Evolutionary conservation across 106 monocot genomes (phyloP).

Genomic region (Acorus gramineus): DNA sequence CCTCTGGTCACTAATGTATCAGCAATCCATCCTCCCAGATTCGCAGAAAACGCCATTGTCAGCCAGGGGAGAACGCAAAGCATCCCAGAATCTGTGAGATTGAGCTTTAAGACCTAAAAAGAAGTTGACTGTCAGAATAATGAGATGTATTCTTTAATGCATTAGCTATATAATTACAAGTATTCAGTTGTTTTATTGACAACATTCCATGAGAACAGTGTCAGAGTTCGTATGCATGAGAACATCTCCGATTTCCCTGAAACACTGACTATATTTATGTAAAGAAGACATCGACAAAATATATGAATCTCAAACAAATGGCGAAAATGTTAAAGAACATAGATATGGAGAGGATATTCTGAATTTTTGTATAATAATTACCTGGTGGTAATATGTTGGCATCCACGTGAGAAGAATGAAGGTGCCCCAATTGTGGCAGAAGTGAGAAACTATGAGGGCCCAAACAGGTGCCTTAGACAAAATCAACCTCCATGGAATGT

Average conservation of each 20-base stretch:
- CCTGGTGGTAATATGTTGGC: slow-evolving; percentile 94
- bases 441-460: slow-evolving; percentile 82
- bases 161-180: too few species aligned
- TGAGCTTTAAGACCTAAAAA: slow-evolving; percentile 73
- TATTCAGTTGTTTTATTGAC: too few species aligned
- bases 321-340: too few species aligned
- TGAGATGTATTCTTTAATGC: not conserved
- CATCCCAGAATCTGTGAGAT: slow-evolving; percentile 84
- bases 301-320: too few species aligned
- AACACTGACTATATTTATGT: too few species aligned
- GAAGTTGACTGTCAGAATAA: not conserved
- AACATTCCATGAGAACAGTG: too few species aligned
- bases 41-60: slow-evolving; percentile 87
- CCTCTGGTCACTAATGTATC: slow-evolving; percentile 73
- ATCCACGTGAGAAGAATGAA: slow-evolving; percentile 98
- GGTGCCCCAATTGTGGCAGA: slow-evolving; percentile 97
- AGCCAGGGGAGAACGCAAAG: slow-evolving; percentile 88
- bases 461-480: slow-evolving; percentile 85
- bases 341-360: too few species aligned
- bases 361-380: slow-evolving; percentile 4
- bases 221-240: too few species aligned
- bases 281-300: too few species aligned
- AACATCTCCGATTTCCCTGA: too few species aligned
- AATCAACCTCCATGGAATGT: slow-evolving; percentile 72
- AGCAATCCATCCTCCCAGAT: slow-evolving; percentile 89